These are phyloP conservation scores for Monosporozyma yasuniensis DNA, from an alignment of 805 yeast species.

Conservation along the genomic window DNA sequence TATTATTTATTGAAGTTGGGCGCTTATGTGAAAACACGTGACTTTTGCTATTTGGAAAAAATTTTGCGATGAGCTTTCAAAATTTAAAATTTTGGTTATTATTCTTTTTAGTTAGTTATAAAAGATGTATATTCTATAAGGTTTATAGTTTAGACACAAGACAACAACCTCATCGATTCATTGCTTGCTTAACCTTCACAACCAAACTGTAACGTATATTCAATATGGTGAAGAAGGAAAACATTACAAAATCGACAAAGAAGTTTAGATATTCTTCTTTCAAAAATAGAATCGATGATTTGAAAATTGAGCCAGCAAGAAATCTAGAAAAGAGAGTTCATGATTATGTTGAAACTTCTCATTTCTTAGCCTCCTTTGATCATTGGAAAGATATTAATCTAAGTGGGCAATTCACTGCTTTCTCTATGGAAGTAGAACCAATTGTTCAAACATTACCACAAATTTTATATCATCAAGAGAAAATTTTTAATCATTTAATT, in stretches of 20 bases:
- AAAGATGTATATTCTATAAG: no score
- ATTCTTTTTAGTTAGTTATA: no score
- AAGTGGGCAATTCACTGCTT: conserved; percentile 59
- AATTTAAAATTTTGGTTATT: neutral
- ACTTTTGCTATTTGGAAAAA: neutral
- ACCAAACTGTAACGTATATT: neutral
- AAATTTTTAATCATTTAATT: conserved; percentile 47
- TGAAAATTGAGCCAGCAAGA: conserved; percentile 70
- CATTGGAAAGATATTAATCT: conserved; percentile 86
- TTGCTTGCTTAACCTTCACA: neutral
- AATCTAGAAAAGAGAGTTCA: conserved; percentile 50
- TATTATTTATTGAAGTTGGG: neutral
- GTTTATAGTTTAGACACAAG: no score
- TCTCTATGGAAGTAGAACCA: conserved; percentile 46
- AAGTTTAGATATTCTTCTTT: conserved; percentile 65
- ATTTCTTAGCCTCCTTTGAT: conserved; percentile 66
- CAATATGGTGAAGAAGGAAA: conserved; percentile 32
- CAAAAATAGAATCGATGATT: conserved; percentile 71
- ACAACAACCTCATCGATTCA: neutral
- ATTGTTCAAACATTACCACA: conserved; percentile 68
- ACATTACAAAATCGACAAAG: conserved; percentile 47
- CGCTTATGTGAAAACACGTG: neutral
- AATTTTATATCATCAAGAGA: conserved; percentile 58
- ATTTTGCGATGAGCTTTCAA: conserved; percentile 2
- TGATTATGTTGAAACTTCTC: conserved; percentile 67